phyloP scores from a whole-genome alignment of 176 grass and related monocot species.

The Hsuehochloa calcarea region DNA sequence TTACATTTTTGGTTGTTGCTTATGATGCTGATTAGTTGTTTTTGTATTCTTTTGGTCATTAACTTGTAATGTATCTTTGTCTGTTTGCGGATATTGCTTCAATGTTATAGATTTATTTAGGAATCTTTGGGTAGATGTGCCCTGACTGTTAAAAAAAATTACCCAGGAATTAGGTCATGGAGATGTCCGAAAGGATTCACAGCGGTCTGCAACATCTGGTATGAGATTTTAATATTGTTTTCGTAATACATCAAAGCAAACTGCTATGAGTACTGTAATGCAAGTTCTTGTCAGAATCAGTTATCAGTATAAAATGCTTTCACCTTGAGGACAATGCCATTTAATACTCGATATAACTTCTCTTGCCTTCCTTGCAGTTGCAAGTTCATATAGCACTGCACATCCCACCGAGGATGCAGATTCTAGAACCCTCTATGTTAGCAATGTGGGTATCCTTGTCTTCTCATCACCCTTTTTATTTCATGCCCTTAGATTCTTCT shows the following conservation, averaged over 20 bases:
- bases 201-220: slow-evolving; percentile 50
- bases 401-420: slow-evolving; percentile 73
- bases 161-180: slow-evolving; percentile 46
- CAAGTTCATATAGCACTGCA: slow-evolving; percentile 58
- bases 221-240: background rate
- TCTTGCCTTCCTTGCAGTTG: slow-evolving; percentile 47
- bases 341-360: slow-evolving; percentile 23
- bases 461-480: background rate
- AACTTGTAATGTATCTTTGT: background rate
- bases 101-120: background rate
- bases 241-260: background rate
- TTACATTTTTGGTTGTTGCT: slow-evolving; percentile 4
- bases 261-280: background rate
- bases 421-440: slow-evolving; percentile 82
- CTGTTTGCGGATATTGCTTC: background rate
- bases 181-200: slow-evolving; percentile 58
- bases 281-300: background rate
- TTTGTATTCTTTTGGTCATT: slow-evolving; percentile 21
- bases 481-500: background rate
- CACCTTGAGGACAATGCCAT: background rate
- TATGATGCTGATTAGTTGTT: slow-evolving; percentile 7
- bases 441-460: slow-evolving; percentile 68
- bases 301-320: slow-evolving; percentile 5
- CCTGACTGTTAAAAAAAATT: slow-evolving; percentile 25
- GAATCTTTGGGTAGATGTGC: slow-evolving; percentile 24